Evolutionary conservation across 805 yeast genomes (phyloP).

Genomic region (Candida railenensis): DNA sequence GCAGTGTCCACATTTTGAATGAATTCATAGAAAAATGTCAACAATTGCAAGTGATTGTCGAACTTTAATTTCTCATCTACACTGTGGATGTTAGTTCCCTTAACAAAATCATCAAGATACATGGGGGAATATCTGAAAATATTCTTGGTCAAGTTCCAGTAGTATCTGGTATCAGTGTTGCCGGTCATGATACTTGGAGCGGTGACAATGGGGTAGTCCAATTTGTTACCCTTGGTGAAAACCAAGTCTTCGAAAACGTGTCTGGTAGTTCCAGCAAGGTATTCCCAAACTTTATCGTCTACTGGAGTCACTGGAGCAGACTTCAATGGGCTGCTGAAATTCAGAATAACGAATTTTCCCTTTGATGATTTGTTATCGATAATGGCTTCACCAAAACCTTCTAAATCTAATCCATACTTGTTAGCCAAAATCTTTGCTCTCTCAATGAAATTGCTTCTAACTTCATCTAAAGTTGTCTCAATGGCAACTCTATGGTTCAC

Average conservation of each 20-base stretch:
- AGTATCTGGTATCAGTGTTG: conserved; percentile 68
- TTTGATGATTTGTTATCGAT: conserved; percentile 10
- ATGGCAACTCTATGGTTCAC: conserved; percentile 38
- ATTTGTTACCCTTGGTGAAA: conserved; percentile 20
- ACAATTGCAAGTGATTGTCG: conserved; percentile 57
- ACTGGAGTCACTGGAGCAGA: conserved; percentile 50
- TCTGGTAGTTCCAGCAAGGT: conserved; percentile 43
- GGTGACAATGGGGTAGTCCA: conserved; percentile 36
- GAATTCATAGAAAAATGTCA: conserved; percentile 57
- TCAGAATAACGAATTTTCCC: conserved; percentile 14
- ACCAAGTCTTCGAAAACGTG: conserved; percentile 48
- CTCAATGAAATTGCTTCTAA: conserved; percentile 19
- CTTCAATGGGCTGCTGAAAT: conserved; percentile 22
- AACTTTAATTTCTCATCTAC: conserved; percentile 59
- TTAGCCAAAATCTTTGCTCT: conserved; percentile 28
- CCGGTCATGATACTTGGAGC: conserved; percentile 65
- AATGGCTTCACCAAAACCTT: conserved; percentile 27
- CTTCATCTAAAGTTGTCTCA: conserved; percentile 24
- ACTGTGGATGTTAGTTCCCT: conserved; percentile 51
- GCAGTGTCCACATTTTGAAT: conserved; percentile 40
- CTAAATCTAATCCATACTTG: conserved; percentile 29
- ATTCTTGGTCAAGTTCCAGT: conserved; percentile 60
- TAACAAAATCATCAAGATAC: conserved; percentile 25
- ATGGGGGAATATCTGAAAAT: conserved; percentile 63
- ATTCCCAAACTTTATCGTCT: conserved; percentile 37